Base-by-base conservation (phyloP, 2,329 filamentous ascomycete genomes). In the Anthostomella pinea region DNA sequence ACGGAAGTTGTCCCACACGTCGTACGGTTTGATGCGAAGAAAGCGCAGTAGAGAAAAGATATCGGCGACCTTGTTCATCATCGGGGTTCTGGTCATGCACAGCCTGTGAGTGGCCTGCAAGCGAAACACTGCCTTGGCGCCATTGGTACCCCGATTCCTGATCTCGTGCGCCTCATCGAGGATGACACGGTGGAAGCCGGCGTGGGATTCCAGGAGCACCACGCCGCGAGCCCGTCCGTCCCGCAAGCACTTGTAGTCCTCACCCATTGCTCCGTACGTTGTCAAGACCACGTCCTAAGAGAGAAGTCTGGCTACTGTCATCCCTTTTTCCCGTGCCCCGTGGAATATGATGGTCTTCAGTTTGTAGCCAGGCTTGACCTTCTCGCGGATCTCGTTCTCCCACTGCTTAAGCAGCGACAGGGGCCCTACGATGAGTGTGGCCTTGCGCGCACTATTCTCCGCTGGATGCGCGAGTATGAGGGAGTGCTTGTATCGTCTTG, bases 61-160 rank as follows among this genome's bases (percentile, higher is more conserved):
- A 53, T 96, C 90, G 20, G 78, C 70, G 2, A 91, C 78, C 10
- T 75, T 81, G 52, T 95, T 96, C 85, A 94, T 94, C 81, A 93
- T 87, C 0, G 87, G 87, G 0, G 87, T 93, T 14, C 87, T 87
- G 5, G 83, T 90, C 64, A 93, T 77, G 56, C 84, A 89, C 62
- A 87, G 80, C 28, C 87, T 73, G 55, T 85, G 79, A 18, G 66
- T 71, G n/a, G 83, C 68, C 41, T 73, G 65, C 10, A 93, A 64
- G 13, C 64, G 59, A 50, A 68, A 76, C 20, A 77, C 77, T 9
- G 79, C 85, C 44, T 71, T 68, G 1, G 83, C 77, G 5, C 74
- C 65, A 43, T 79, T 75, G 0, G 85, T 82, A 21, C 64, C 68
- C 38, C 77, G 77, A 53, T 91, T 93, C 66, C 91, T 93, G 66